Base-by-base conservation (phyloP, 495 filamentous ascomycete genomes). In the Sordaria brevicollis region DNA sequence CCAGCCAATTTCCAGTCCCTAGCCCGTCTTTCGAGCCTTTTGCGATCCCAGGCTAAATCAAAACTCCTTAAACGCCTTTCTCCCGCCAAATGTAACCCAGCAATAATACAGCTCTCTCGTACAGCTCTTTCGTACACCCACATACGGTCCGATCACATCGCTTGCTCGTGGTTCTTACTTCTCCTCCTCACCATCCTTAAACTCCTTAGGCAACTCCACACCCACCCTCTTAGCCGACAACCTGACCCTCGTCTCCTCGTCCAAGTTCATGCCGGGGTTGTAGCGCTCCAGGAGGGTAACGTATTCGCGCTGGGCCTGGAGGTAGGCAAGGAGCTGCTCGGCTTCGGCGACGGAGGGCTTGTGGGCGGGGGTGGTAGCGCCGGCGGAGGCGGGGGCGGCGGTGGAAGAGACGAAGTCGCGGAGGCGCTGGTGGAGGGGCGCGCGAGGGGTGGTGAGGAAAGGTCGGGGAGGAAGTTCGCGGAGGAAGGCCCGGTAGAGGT, bases 191-290 rank as follows among this genome's bases (percentile, higher is more conserved):
- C 25, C 37, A 41, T 69, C 68, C 43, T 73, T 71, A 68, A 75
- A 87, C 75, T 87, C 83, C 36, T 82, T 77, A 13, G 94, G 94
- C 77, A 98, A 79, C 81, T 96, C 85, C 88, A 97, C 90, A 33
- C 94, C 95, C 62, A 97, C 92, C 79, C 92, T 86, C 79, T 92
- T 83, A 15, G 95, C 94, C 70, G 92, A 92, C 83, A 97, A 81
- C 69, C 92, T 76, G 43, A 97, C 88, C 71, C 88, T 83, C 82
- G 96, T 93, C 80, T 96, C 92, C 80, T 95, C 89, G 73, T 90
- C 88, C 88, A 94, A 89, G 65, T 81, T 81, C 88, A 93, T 90
- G 6, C 93, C 92, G 7, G 94, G 93, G 77, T 98, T 99, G 80
- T 98, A 99, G 74, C 93, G 85, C 77, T 97, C 94, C 31, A 98